Evolutionary conservation across 2,329 filamentous ascomycete genomes (phyloP).

Genomic region (Aspergillus neoniger): DNA sequence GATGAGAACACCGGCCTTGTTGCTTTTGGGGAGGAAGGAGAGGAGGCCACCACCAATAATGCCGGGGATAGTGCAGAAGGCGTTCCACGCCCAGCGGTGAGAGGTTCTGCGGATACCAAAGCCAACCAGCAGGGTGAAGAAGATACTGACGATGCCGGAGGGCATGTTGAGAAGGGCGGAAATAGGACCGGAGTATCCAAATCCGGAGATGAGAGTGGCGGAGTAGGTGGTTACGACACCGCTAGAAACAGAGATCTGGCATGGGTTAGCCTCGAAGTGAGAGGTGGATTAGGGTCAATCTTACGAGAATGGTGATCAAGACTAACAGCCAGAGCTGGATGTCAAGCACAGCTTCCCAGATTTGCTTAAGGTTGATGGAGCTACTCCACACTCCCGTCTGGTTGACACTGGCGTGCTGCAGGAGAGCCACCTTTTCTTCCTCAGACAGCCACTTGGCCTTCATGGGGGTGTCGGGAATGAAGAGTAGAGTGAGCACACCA

Average conservation of each 20-base stretch:
- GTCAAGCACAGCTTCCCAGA: constrained; percentile 50
- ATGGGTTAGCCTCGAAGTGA: too few species aligned
- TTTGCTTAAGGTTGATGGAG: constrained; percentile 50
- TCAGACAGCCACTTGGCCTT: constrained; percentile 27
- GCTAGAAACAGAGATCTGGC: constrained; percentile 32
- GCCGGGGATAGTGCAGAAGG: constrained; percentile 49
- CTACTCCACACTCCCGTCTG: constrained; percentile 57
- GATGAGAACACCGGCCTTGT: constrained; percentile 47
- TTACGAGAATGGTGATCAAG: constrained; percentile 24
- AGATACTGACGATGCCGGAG: constrained; percentile 44
- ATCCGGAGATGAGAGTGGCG: constrained; percentile 44
- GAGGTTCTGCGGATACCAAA: constrained; percentile 44
- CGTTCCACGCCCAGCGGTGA: constrained; percentile 46
- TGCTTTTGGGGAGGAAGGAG: constrained; percentile 39
- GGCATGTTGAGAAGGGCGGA: constrained; percentile 50
- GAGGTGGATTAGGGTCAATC: background rate
- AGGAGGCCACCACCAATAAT: constrained; percentile 48
- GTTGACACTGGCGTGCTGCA: constrained; percentile 49
- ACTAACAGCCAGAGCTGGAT: constrained; percentile 50
- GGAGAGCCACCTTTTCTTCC: constrained; percentile 40
- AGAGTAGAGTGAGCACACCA: constrained; percentile 40
- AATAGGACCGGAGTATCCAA: constrained; percentile 47
- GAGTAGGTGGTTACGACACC: constrained; percentile 51
- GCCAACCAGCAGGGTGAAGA: constrained; percentile 44
- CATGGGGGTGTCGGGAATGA: constrained; percentile 34